Base-by-base conservation (phyloP, 192 early-diverging fungal species). In the Dissophora ornata region DNA sequence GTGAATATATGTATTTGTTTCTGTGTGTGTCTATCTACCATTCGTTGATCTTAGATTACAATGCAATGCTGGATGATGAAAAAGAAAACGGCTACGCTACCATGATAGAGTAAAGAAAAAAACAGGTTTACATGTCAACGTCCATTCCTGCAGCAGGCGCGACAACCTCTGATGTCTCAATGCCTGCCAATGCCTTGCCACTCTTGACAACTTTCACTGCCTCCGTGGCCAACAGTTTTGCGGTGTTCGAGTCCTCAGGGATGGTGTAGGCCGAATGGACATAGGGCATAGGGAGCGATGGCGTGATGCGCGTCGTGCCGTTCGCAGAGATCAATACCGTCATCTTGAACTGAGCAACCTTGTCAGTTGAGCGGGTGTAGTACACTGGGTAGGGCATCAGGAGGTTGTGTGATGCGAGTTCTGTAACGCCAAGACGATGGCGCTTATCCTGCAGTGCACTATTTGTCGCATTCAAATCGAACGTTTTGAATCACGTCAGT, bases 281-380 rank as follows among this genome's bases (percentile, higher is more conserved):
- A 79, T 89, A 95, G 33, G 96, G 93, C 78, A 96, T 70, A 16
- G 86, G 79, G 44, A 83, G 79, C 13, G 85, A 44, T 24, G 79
- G 82, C 3, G 93, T 95, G 38, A 93, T 83, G 48, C 91, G 88
- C 22, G 90, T 85, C 11, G 82, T 83, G 25, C 88, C 87, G 5
- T 81, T 81, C 41, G 89, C 69, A 52, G 85, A 67, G 52, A 91
- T 80, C 50, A 92, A 56, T 15, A 92, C 86, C 0, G 92, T 93
- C 46, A 83, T 70, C 82, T 93, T 91, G 79, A 93, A 91, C 81
- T 93, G 92, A 9, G 93, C 91, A 45, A 85, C 71, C 42, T 82
- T 82, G 24, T 81, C 71, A 42, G 71, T 41, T 15, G 64, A n/a
- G 45, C 84, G 83, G 40, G 89, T 87, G 45, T 84, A 79, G 33